Conservation (phyloP, 2,329 filamentous ascomycete genomes). For the Fusarium sp. region DNA sequence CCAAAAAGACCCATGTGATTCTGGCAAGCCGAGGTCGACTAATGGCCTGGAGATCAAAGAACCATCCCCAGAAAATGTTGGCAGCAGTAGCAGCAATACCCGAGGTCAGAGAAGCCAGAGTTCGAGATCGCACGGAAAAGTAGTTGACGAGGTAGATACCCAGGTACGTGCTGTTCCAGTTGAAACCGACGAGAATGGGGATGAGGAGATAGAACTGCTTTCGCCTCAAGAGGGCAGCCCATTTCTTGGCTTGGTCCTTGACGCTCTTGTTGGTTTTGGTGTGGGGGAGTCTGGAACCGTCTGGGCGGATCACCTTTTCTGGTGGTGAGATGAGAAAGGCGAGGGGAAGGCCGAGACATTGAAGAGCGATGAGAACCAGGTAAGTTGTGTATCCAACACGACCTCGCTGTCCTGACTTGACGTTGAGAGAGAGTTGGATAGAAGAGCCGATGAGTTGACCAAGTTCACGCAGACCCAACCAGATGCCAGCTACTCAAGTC, state of each 20-base stretch:
- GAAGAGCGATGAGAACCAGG: slow-evolving; percentile 41
- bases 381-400: slow-evolving; percentile 42
- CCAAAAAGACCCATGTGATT: slow-evolving; percentile 56
- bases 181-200: slow-evolving; percentile 62
- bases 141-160: slow-evolving; percentile 66
- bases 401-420: slow-evolving; percentile 51
- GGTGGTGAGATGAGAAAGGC: slow-evolving; percentile 37
- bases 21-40: slow-evolving; percentile 57
- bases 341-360: slow-evolving; percentile 42
- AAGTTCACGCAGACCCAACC: slow-evolving; percentile 64
- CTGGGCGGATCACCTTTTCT: slow-evolving; percentile 39
- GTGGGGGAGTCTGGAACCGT: slow-evolving; percentile 33
- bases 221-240: slow-evolving; percentile 53
- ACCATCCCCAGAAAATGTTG: slow-evolving; percentile 63
- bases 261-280: slow-evolving; percentile 25
- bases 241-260: slow-evolving; percentile 29
- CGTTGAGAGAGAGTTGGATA: slow-evolving; percentile 63
- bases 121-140: slow-evolving; percentile 62
- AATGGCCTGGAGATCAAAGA: slow-evolving; percentile 58
- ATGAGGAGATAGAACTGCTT: slow-evolving; percentile 62
- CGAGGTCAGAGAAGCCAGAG: slow-evolving; percentile 58
- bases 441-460: slow-evolving; percentile 65
- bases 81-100: slow-evolving; percentile 59
- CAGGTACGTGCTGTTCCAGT: slow-evolving; percentile 64
- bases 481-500: slow-evolving; percentile 57